Evolutionary conservation across 176 grass and related monocot genomes (phyloP).

Genomic region (Eleusine indica): DNA sequence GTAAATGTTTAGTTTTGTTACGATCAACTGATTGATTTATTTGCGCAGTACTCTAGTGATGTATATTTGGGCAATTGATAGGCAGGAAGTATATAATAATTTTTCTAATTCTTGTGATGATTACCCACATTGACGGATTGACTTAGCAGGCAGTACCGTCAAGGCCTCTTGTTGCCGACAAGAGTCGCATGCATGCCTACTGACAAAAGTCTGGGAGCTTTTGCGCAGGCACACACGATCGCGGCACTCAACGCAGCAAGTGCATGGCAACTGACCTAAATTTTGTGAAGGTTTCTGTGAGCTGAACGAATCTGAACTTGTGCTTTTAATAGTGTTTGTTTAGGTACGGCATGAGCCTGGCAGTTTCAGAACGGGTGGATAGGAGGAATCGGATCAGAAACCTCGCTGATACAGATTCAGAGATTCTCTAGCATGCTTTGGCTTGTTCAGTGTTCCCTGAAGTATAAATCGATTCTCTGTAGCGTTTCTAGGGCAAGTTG

Average conservation of each 20-base stretch:
- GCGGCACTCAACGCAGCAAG: not conserved
- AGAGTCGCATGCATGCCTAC: not conserved
- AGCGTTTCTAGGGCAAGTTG: slow-evolving; percentile 5
- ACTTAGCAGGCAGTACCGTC: too few relatives aligned
- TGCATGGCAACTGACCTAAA: slow-evolving; percentile 21
- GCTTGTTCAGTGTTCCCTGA: slow-evolving; percentile 4
- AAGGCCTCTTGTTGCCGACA: slow-evolving; percentile 1
- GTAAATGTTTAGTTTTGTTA: too few relatives aligned
- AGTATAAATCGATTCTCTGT: slow-evolving; percentile 10
- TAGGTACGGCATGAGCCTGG: too few relatives aligned
- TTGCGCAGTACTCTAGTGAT: too few relatives aligned
- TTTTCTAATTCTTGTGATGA: not conserved
- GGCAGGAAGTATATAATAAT: too few relatives aligned
- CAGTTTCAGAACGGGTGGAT: too few relatives aligned
- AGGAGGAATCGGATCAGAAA: too few relatives aligned
- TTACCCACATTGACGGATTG: not conserved
- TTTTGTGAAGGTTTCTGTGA: too few relatives aligned
- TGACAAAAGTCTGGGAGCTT: slow-evolving; percentile 28
- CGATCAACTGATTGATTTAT: too few relatives aligned
- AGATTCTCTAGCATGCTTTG: slow-evolving; percentile 18
- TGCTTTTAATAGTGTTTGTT: too few relatives aligned
- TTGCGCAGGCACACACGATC: not conserved
- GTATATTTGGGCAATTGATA: too few relatives aligned
- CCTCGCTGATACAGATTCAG: slow-evolving; percentile 25
- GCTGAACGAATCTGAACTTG: too few relatives aligned